Conservation (phyloP, 805 yeast genomes). For the Millerozyma acaciae region DNA sequence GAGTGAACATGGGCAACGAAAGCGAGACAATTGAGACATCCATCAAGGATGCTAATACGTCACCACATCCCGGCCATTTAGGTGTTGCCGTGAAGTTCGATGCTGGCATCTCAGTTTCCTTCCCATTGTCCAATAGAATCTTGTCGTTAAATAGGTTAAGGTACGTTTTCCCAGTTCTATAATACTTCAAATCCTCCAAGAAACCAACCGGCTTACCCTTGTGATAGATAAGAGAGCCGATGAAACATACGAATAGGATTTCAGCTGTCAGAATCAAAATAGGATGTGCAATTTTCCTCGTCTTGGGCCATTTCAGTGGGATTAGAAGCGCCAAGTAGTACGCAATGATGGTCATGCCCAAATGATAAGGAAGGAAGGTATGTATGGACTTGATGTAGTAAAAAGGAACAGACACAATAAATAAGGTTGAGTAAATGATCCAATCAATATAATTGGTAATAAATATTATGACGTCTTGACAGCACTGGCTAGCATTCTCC, state of each 20-base stretch:
- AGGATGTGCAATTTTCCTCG: slow-evolving; percentile 62
- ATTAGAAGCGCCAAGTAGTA: slow-evolving; percentile 49
- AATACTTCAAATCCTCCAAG: slow-evolving; percentile 46
- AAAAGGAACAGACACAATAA: slow-evolving; percentile 55
- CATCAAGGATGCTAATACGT: slow-evolving; percentile 64
- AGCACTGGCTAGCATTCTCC: slow-evolving; percentile 1
- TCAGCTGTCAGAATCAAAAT: slow-evolving; percentile 61
- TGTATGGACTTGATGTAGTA: slow-evolving; percentile 48
- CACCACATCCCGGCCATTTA: slow-evolving; percentile 78
- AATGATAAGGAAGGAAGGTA: slow-evolving; percentile 58
- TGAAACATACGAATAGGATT: slow-evolving; percentile 60
- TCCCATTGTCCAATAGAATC: slow-evolving; percentile 25
- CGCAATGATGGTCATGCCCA: slow-evolving; percentile 54
- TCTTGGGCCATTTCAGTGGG: slow-evolving; percentile 40
- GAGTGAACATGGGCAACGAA: slow-evolving; percentile 74
- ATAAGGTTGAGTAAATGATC: slow-evolving; percentile 43
- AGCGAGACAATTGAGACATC: slow-evolving; percentile 74
- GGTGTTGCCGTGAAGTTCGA: slow-evolving; percentile 29
- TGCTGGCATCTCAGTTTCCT: slow-evolving; percentile 9
- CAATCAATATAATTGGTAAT: slow-evolving; percentile 52
- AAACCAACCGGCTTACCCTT: slow-evolving; percentile 43
- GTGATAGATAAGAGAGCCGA: slow-evolving; percentile 52
- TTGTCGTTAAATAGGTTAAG: slow-evolving; percentile 49
- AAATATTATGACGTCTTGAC: slow-evolving; percentile 27
- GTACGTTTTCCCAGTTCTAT: slow-evolving; percentile 69